These are phyloP conservation scores for Glycine soja DNA, from an alignment of 306 rosid genomes.

Conservation along the genomic window DNA sequence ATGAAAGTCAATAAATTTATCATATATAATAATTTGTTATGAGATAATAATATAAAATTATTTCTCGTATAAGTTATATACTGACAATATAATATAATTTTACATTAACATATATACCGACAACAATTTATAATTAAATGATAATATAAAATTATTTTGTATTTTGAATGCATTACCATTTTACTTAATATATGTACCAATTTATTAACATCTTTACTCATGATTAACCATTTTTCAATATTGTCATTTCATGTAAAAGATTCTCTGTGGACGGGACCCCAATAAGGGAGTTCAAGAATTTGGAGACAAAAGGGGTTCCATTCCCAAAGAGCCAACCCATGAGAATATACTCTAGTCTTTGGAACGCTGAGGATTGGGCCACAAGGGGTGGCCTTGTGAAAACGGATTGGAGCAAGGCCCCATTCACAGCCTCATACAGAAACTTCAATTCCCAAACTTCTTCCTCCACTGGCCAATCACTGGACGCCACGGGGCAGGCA, in stretches of 20 bases:
- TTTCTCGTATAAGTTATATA: too few relatives aligned
- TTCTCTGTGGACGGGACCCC: conserved; percentile 70
- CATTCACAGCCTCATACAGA: conserved; percentile 65
- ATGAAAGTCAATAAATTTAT: too few relatives aligned
- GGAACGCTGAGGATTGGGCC: conserved; percentile 77
- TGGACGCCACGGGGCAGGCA: conserved; percentile 49
- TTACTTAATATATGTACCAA: too few relatives aligned
- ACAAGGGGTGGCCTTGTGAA: conserved; percentile 75
- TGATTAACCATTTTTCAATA: too few relatives aligned
- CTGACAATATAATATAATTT: too few relatives aligned
- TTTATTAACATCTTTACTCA: too few relatives aligned
- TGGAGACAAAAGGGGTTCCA: conserved; percentile 62
- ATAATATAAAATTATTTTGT: too few relatives aligned
- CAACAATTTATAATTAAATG: too few relatives aligned
- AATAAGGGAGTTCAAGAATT: conserved; percentile 67
- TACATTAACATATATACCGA: too few relatives aligned
- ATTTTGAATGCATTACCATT: too few relatives aligned
- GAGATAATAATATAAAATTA: too few relatives aligned
- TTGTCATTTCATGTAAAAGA: background rate
- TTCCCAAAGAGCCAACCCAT: conserved; percentile 63
- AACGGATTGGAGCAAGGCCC: conserved; percentile 69
- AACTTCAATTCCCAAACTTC: conserved; percentile 56
- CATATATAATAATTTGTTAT: too few relatives aligned
- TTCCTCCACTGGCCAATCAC: conserved; percentile 39
- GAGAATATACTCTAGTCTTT: conserved; percentile 66